A percentile compares a stretch with the other conserved stretches of the same genome.
Conservation (phyloP, 805 yeast species). For the Saccharomycopsis malanga region DNA sequence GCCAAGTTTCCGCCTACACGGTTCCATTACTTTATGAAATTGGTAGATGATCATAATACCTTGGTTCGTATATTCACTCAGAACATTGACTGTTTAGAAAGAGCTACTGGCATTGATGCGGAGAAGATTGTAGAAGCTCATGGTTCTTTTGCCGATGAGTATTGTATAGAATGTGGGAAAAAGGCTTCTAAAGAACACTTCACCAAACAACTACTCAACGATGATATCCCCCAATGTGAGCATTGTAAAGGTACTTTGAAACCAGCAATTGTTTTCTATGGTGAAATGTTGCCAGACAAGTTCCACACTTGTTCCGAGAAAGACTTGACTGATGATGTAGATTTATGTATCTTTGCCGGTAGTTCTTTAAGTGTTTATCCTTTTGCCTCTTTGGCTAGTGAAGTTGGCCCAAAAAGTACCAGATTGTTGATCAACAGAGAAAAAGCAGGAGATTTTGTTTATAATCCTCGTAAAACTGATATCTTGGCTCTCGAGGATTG, state of each 20-base stretch:
- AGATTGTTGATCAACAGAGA: constrained; percentile 73
- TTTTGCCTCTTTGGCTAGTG: constrained; percentile 76
- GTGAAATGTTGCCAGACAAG: constrained; percentile 69
- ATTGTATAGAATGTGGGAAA: constrained; percentile 68
- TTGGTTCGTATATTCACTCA: constrained; percentile 79
- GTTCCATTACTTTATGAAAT: constrained; percentile 66
- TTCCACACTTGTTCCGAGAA: constrained; percentile 67
- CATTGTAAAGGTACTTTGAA: constrained; percentile 72
- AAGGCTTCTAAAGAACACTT: constrained; percentile 29
- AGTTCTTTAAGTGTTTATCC: constrained; percentile 88
- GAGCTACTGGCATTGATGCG: constrained; percentile 67
- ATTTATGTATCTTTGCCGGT: constrained; percentile 83
- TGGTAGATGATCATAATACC: constrained; percentile 56
- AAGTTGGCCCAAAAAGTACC: constrained; percentile 39
- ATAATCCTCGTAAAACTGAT: constrained; percentile 52
- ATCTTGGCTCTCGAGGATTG: constrained; percentile 53
- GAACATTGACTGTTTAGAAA: constrained; percentile 87
- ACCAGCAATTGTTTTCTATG: constrained; percentile 93
- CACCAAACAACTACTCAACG: constrained; percentile 25
- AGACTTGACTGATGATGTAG: constrained; percentile 40
- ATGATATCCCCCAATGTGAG: constrained; percentile 47
- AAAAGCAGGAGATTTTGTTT: constrained; percentile 62
- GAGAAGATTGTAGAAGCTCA: constrained; percentile 81
- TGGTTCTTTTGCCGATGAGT: constrained; percentile 83
- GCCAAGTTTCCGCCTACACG: constrained; percentile 79